Evolutionary conservation across 306 rosid genomes (phyloP), one percentile per base, ranked within the genome.

Genomic region (Prunus kanzakura): DNA sequence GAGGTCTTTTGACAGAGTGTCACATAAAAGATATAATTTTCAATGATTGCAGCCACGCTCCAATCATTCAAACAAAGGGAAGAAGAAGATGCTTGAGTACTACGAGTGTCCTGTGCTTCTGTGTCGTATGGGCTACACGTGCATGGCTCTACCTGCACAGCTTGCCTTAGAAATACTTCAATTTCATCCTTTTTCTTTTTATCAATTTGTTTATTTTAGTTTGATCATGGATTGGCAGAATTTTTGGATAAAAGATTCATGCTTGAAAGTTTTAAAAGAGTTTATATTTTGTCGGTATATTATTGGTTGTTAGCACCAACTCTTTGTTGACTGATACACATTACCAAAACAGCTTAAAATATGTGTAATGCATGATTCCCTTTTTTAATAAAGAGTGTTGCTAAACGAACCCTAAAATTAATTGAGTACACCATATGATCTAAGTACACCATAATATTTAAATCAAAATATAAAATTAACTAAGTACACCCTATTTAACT

Each of bases 11-110:
- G 67, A 52, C 61, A 62, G 49, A 51, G 46, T 23, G 67, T 30
- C 15, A 8, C 66, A n/a, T 61, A 64, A 83, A 79, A 75, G 72
- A 19, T 10, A 71, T 16, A 20, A 25, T 68, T 50, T 64, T 66
- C 71, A 83, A 75, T 79, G 75, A 83, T 83, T 58, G 65, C 47
- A 51, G 18, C 83, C 83, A 83, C 83, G 81, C 83, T 71, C 78
- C 86, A 65, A 79, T 75, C 71, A 75, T 79, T 75, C 75, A 35
- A 63, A 55, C 56, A 52, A 63, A 7, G 22, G 9, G 14, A 41
- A 3, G 15, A 18, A 78, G 25, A 41, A 4, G 41, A 14, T 78
- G 56, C 25, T 55, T 8, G 23, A n/a, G 29, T 47, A 63, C 47
- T 50, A 30, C 71, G 47, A 22, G 14, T n/a, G 49, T 64, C 20